Conservation (phyloP, 164 flowering plant genomes). For the Echeveria elegans region DNA sequence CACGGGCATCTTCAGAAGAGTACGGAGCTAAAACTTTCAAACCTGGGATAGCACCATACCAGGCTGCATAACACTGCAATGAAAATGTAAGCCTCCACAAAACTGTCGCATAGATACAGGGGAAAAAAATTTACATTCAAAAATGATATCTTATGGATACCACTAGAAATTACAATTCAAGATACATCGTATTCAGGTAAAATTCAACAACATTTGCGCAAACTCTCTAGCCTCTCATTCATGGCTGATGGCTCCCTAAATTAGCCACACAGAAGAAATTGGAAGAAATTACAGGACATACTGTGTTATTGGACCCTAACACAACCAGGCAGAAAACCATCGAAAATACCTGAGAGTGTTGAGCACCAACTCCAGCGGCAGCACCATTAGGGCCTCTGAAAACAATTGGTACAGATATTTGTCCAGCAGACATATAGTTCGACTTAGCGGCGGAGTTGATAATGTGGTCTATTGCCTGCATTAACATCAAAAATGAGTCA, state of each 20-base stretch:
- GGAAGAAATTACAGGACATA: background rate
- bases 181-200: no score
- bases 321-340: background rate
- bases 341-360: conserved; percentile 77
- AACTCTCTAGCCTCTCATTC: no score
- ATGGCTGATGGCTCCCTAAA: no score
- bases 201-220: no score
- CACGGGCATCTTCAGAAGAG: conserved; percentile 91
- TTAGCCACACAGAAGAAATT: background rate
- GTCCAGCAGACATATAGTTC: conserved; percentile 94
- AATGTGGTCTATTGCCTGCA: conserved; percentile 94
- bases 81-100: no score
- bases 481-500: background rate
- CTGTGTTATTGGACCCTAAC: no score
- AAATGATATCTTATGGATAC: no score
- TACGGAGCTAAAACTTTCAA: conserved; percentile 62
- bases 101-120: background rate
- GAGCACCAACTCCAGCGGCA: conserved; percentile 99
- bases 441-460: conserved; percentile 97
- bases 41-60: background rate
- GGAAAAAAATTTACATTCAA: no score
- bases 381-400: conserved; percentile 99
- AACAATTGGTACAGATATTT: conserved; percentile 80
- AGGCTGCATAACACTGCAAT: background rate
- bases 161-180: no score